Evolutionary conservation across 495 filamentous ascomycete genomes (phyloP), one percentile per base, ranked within the genome.

Genomic region (Tuber indicum): DNA sequence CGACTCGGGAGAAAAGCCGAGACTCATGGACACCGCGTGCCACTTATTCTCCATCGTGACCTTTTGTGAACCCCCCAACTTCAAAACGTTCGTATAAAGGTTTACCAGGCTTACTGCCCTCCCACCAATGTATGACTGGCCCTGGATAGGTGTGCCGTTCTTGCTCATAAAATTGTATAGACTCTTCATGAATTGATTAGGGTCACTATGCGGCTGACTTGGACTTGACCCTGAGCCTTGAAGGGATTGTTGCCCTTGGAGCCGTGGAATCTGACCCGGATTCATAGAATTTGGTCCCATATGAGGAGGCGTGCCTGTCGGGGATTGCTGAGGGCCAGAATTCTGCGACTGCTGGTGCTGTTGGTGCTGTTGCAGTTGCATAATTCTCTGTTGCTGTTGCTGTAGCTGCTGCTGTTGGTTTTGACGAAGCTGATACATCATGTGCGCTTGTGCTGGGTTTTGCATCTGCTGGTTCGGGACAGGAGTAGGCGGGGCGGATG

Each of bases 61-160:
- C 77, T 89, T 91, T 83, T 90, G 91, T 52, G 91, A 97, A 3
- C 96, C 96, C 26, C 92, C 91, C 82, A 92, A 88, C 78, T 91
- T 92, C 83, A 91, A 88, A 10, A 97, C 92, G 1, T 87, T 86
- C 62, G 89, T 88, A 85, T 93, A 98, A 12, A 99, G 87, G 71
- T 91, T 89, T 72, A 92, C 87, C 52, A 96, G 84, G 79, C 91
- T 89, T 58, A 98, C 86, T 0, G 87, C 87, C 42, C 92, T 91
- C 70, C 91, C 91, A 44, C 89, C 89, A 70, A 97, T 89, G 17
- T 87, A 84, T 0, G 94, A 94, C 76, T 90, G 91, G 5, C 85
- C 84, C 47, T 95, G 91, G 45, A 98, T 87, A 0, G 90, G 91
- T 32, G 91, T 86, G 49, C 89, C 89, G 76, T 90, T 89, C 76